A percentile compares a stretch with the other conserved stretches of the same genome.
Conservation (phyloP, 345 rosid species). For the Physaria fendleri region DNA sequence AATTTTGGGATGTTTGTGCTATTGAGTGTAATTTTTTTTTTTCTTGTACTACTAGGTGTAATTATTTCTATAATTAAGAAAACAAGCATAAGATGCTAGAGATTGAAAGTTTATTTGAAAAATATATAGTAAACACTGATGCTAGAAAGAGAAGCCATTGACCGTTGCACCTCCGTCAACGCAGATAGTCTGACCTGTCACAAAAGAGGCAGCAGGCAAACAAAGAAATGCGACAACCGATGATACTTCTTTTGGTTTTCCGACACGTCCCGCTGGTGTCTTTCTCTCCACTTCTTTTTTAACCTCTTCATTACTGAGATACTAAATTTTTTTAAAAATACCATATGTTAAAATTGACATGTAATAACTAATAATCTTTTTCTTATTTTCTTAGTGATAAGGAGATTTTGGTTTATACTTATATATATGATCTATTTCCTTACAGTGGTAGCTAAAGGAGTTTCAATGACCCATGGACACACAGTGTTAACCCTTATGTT, state of each 20-base stretch:
- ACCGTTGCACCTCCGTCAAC: constrained; percentile 61
- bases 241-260: constrained; percentile 63
- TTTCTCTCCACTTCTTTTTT: constrained; percentile 32
- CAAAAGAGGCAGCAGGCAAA: constrained; percentile 64
- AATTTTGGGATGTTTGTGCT: too few species aligned
- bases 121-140: too few species aligned
- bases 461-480: constrained; percentile 14
- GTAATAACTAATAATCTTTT: too few species aligned
- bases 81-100: too few species aligned
- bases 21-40: too few species aligned
- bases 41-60: too few species aligned
- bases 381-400: neutral
- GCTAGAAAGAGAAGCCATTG: neutral
- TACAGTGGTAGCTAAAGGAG: neutral
- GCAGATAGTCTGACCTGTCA: constrained; percentile 57
- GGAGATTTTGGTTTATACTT: neutral
- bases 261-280: constrained; percentile 58
- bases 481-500: constrained; percentile 16
- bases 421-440: neutral
- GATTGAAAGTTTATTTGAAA: too few species aligned
- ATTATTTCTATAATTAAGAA: too few species aligned
- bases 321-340: too few species aligned
- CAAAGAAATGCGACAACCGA: constrained; percentile 60
- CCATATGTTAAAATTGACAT: too few species aligned
- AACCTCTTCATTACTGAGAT: constrained; percentile 26